These are phyloP conservation scores for Glutinoglossum americanum DNA, from an alignment of 495 filamentous ascomycete species.

Conservation along the genomic window DNA sequence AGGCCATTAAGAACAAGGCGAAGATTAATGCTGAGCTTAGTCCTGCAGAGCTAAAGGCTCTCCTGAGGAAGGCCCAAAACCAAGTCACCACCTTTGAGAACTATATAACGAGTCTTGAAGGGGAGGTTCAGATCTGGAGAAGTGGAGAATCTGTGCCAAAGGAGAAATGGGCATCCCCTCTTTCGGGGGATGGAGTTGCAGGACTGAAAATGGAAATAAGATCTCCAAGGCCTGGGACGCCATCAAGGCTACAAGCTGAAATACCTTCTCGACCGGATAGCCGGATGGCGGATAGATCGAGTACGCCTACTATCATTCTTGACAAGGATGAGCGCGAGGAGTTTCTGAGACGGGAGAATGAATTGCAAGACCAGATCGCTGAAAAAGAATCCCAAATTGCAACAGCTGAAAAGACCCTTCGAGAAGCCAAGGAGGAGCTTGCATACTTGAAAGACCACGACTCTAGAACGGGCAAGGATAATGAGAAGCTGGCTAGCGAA, in stretches of 20 bases:
- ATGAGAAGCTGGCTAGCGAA: conserved; percentile 63
- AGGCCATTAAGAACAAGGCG: conserved; percentile 98
- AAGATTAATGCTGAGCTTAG: conserved; percentile 98
- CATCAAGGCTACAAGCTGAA: conserved; percentile 43
- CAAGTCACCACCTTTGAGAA: conserved; percentile 75
- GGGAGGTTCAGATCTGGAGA: conserved; percentile 71
- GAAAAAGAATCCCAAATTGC: conserved; percentile 75
- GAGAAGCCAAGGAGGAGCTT: conserved; percentile 67
- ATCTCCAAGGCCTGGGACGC: conserved; percentile 51
- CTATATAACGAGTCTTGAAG: conserved; percentile 68
- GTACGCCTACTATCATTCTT: conserved; percentile 65
- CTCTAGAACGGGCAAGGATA: conserved; percentile 57
- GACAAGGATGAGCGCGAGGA: conserved; percentile 96
- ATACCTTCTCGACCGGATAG: conserved; percentile 50
- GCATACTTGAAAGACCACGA: conserved; percentile 62
- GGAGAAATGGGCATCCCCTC: conserved; percentile 51
- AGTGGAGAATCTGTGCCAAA: conserved; percentile 72
- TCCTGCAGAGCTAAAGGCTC: conserved; percentile 75
- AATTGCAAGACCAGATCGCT: conserved; percentile 85
- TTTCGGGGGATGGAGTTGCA: conserved; percentile 33
- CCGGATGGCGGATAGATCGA: conserved; percentile 65
- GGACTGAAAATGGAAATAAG: conserved; percentile 36
- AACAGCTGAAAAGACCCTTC: conserved; percentile 52
- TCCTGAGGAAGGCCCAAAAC: conserved; percentile 75
- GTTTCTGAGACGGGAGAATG: conserved; percentile 86